Evolutionary conservation across 1,284 basidiomycete genomes (phyloP).

Genomic region (Cystobasidium pallidum): DNA sequence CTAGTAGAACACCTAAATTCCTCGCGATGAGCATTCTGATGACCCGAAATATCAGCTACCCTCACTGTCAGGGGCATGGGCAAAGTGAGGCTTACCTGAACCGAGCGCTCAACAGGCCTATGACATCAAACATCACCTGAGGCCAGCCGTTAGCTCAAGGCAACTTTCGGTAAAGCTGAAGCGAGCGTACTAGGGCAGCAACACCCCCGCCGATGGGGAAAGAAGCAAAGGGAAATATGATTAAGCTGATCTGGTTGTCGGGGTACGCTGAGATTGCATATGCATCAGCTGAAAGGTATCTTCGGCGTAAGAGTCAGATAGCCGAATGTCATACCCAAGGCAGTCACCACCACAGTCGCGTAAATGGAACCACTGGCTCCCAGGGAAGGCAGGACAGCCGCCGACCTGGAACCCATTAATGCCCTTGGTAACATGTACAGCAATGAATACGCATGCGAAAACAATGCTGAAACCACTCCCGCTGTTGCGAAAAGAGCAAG

Average conservation of each 20-base stretch:
- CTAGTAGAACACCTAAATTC: constrained; percentile 33
- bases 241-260: constrained; percentile 25
- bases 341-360: constrained; percentile 40
- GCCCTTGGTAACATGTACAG: constrained; percentile 27
- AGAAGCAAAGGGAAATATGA: constrained; percentile 37
- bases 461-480: constrained; percentile 30
- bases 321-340: constrained; percentile 18
- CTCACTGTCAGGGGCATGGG: neutral
- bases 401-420: constrained; percentile 16
- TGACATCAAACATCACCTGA: constrained; percentile 29
- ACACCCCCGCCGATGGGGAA: constrained; percentile 38
- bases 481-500: constrained; percentile 37
- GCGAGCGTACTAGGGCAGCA: constrained; percentile 27
- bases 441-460: constrained; percentile 34
- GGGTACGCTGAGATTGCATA: constrained; percentile 26
- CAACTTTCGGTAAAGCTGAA: neutral
- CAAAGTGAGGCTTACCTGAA: constrained; percentile 10
- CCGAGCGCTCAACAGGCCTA: constrained; percentile 32
- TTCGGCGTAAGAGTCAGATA: too few species aligned
- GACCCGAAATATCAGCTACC: neutral
- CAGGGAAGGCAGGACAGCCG: constrained; percentile 32
- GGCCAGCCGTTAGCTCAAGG: neutral
- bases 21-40: constrained; percentile 11
- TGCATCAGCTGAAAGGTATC: neutral
- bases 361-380: constrained; percentile 43